phyloP scores from a whole-genome alignment of 345 rosid species.

The Lagerstroemia speciosa region DNA sequence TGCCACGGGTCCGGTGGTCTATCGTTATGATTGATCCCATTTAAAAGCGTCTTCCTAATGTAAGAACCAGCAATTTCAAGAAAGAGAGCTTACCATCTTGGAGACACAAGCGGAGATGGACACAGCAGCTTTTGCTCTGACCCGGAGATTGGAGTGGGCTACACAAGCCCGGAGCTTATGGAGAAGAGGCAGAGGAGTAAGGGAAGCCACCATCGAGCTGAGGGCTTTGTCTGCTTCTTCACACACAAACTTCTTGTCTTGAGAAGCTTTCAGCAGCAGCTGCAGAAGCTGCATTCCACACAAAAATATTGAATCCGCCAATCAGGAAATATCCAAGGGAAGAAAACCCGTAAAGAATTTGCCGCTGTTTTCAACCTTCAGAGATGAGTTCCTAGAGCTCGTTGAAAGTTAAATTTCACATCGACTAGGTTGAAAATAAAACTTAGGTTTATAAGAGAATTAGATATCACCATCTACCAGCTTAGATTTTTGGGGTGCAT shows the following conservation, averaged over 20 bases:
- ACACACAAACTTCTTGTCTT: conserved; percentile 84
- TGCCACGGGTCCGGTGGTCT: not conserved
- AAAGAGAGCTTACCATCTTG: conserved; percentile 42
- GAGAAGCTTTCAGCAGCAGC: conserved; percentile 81
- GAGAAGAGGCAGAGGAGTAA: conserved; percentile 49
- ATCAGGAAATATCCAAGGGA: not conserved
- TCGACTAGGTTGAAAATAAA: too few relatives aligned
- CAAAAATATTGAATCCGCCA: not conserved
- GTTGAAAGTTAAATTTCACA: too few relatives aligned
- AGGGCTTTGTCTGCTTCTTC: conserved; percentile 80
- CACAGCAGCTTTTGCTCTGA: conserved; percentile 75
- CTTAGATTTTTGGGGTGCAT: too few relatives aligned
- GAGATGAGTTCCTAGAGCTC: too few relatives aligned
- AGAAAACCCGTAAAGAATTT: too few relatives aligned
- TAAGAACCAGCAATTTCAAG: not conserved
- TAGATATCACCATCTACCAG: too few relatives aligned
- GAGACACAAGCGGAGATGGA: conserved; percentile 51
- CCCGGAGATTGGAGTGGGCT: conserved; percentile 50
- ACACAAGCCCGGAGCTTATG: conserved; percentile 45
- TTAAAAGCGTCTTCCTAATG: not conserved
- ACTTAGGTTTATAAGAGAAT: too few relatives aligned
- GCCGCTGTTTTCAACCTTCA: too few relatives aligned
- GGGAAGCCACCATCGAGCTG: conserved; percentile 42
- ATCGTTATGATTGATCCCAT: too few relatives aligned
- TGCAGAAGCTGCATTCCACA: conserved; percentile 41